Conservation (phyloP, 2,329 filamentous ascomycete species). For the Calonectria fujianensis region DNA sequence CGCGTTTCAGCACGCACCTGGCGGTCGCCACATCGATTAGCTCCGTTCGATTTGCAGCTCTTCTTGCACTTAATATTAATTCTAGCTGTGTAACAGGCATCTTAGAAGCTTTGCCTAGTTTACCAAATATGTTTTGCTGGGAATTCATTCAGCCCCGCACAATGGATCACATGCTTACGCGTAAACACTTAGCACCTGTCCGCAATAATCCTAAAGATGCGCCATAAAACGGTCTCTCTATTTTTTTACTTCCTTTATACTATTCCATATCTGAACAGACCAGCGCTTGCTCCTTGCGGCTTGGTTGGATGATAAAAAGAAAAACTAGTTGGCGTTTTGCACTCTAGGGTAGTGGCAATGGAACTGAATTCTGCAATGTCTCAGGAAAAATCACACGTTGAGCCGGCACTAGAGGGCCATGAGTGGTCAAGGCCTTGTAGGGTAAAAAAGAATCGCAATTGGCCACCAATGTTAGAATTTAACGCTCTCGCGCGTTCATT, state of each 20-base stretch:
- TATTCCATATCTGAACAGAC: not conserved
- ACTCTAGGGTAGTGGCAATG: not conserved
- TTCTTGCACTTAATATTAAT: not conserved
- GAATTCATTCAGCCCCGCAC: not conserved
- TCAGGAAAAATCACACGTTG: too few species aligned
- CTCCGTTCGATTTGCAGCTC: fast-evolving
- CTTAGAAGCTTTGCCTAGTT: not conserved
- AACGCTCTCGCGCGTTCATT: too few species aligned
- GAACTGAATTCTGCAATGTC: not conserved
- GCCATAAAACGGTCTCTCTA: not conserved
- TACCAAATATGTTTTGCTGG: not conserved
- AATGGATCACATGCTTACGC: too few species aligned
- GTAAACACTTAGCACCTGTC: too few species aligned
- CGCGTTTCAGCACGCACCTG: not conserved
- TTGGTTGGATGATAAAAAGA: not conserved
- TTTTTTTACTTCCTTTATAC: not conserved
- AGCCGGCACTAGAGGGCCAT: too few species aligned
- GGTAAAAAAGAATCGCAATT: too few species aligned
- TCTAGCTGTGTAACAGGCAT: not conserved
- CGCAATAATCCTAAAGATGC: too few species aligned
- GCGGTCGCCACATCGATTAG: not conserved
- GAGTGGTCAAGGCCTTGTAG: too few species aligned
- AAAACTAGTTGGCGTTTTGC: not conserved
- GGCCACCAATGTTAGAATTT: too few species aligned
- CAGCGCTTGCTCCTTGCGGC: not conserved